Evolutionary conservation across 257 asterid species (phyloP).

Genomic region (Forsythia suspensa): DNA sequence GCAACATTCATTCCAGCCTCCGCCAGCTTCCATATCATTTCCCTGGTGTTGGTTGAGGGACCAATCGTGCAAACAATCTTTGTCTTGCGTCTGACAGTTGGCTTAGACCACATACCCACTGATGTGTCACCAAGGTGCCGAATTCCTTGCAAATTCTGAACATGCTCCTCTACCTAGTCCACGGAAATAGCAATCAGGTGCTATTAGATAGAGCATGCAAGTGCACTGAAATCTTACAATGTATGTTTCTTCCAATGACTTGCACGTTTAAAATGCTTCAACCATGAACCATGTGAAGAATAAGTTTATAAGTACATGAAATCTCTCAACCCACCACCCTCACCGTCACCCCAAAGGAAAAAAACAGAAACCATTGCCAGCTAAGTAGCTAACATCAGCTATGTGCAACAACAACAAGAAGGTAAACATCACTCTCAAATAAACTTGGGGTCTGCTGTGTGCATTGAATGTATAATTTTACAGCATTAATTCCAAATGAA

Average conservation of each 20-base stretch:
- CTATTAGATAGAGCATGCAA: conserved; percentile 2
- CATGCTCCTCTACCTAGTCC: conserved; percentile 45
- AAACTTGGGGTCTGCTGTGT: too few relatives aligned
- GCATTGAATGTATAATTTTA: too few relatives aligned
- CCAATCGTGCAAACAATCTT: conserved; percentile 91
- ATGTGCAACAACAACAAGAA: too few relatives aligned
- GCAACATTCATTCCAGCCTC: conserved; percentile 96
- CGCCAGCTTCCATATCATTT: conserved; percentile 88
- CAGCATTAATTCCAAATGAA: too few relatives aligned
- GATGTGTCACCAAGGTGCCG: conserved; percentile 57
- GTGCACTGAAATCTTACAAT: background rate
- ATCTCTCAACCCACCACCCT: too few relatives aligned
- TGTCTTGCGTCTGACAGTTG: conserved; percentile 74
- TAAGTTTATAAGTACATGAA: too few relatives aligned
- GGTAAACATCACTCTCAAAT: too few relatives aligned
- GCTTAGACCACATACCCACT: conserved; percentile 67
- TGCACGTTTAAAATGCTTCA: background rate
- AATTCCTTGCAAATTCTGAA: conserved; percentile 44
- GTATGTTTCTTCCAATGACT: conserved; percentile 5
- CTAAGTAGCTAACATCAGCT: too few relatives aligned
- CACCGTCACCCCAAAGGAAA: too few relatives aligned
- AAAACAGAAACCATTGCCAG: too few relatives aligned
- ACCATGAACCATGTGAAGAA: too few relatives aligned
- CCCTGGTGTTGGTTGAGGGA: conserved; percentile 72
- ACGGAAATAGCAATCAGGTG: background rate